A percentile compares a stretch with the other conserved stretches of the same genome.
phyloP scores from a whole-genome alignment of 805 yeast species.

The Starmerella cellae region DNA sequence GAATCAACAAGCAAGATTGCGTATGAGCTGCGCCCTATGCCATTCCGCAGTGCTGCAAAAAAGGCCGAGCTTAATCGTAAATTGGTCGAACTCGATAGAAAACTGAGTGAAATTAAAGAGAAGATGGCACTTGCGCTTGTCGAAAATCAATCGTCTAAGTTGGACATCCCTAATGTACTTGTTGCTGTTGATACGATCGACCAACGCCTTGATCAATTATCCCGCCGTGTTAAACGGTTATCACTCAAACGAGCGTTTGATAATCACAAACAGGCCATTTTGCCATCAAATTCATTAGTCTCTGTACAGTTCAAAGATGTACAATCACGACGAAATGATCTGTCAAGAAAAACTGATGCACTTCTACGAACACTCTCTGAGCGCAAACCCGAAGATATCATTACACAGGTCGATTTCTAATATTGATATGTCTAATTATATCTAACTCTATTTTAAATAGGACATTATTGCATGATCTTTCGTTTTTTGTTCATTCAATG shows the following conservation, averaged over 20 bases:
- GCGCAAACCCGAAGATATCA: not conserved
- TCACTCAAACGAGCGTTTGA: not conserved
- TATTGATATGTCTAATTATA: too few relatives aligned
- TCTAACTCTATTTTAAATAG: too few relatives aligned
- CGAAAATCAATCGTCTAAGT: not conserved
- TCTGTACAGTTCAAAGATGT: not conserved
- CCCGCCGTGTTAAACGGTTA: not conserved
- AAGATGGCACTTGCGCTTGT: constrained; percentile 1
- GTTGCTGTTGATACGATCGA: constrained; percentile 9
- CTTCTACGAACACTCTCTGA: not conserved
- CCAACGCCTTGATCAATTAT: constrained; percentile 2
- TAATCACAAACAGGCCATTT: not conserved
- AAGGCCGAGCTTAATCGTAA: not conserved
- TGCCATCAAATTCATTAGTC: not conserved
- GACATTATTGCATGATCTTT: too few relatives aligned
- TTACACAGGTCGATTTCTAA: not conserved
- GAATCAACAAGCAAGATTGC: constrained; percentile 1
- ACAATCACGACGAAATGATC: not conserved
- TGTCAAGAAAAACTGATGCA: not conserved
- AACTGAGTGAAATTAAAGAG: not conserved
- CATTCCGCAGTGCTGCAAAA: not conserved
- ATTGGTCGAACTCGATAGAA: not conserved
- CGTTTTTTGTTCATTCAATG: too few relatives aligned
- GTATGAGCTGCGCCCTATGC: constrained; percentile 9
- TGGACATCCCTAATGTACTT: not conserved